Conservation (phyloP, 805 yeast species). For the Suhomyces vadensis region DNA sequence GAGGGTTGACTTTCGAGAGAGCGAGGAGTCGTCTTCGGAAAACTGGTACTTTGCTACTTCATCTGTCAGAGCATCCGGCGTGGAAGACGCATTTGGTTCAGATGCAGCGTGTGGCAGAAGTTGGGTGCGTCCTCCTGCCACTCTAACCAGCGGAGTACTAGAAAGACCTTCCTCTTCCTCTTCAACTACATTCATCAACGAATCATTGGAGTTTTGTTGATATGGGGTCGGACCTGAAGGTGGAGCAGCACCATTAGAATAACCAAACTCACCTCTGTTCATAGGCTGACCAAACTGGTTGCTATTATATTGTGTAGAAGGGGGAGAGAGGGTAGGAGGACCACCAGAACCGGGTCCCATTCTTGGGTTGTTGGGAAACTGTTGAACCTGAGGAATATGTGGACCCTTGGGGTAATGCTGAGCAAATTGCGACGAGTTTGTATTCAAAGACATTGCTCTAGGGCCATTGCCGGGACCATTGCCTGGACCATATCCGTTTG, state of each 20-base stretch:
- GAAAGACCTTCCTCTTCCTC: constrained; percentile 33
- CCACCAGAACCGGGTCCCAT: constrained; percentile 2
- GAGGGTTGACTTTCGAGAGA: constrained; percentile 41
- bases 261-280: background rate
- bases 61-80: constrained; percentile 8
- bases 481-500: background rate
- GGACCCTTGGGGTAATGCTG: constrained; percentile 13
- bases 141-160: background rate
- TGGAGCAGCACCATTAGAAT: constrained; percentile 2
- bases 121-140: background rate
- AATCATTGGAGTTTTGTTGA: constrained; percentile 26
- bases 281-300: background rate
- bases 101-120: background rate
- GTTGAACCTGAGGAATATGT: constrained; percentile 8
- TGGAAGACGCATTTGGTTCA: constrained; percentile 1
- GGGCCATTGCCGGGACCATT: constrained; percentile 9
- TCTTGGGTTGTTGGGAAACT: constrained; percentile 6
- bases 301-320: constrained; percentile 2
- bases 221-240: background rate
- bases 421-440: constrained; percentile 6
- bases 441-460: constrained; percentile 16
- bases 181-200: constrained; percentile 35
- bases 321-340: constrained; percentile 2
- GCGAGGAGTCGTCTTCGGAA: constrained; percentile 29
- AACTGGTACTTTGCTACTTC: constrained; percentile 31